Evolutionary conservation across 2,329 filamentous ascomycete species (phyloP).

Genomic region (Arthrocladium fulminans): DNA sequence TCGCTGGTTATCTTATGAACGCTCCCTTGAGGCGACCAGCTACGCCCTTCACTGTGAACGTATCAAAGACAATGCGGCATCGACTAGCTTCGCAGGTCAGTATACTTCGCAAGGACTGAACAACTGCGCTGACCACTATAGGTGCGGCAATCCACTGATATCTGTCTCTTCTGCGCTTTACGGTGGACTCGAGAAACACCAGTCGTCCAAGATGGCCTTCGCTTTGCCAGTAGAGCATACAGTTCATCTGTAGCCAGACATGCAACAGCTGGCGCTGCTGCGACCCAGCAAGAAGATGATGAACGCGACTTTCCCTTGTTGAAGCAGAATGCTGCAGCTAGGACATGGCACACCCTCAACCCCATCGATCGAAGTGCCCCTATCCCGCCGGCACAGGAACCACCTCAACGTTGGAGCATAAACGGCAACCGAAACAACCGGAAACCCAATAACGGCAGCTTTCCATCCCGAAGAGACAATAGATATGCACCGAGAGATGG

Average conservation of each 20-base stretch:
- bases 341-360: conserved; percentile 6
- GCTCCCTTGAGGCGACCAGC: neutral
- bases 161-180: conserved; percentile 32
- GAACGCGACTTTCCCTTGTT: conserved; percentile 6
- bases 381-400: conserved; percentile 9
- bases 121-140: conserved; percentile 12
- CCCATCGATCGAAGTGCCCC: conserved; percentile 19
- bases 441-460: neutral
- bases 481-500: neutral
- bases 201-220: conserved; percentile 16
- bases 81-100: conserved; percentile 6
- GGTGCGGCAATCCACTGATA: conserved; percentile 31
- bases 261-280: conserved; percentile 25
- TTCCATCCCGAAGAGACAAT: neutral
- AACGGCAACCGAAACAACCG: neutral
- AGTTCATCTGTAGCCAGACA: conserved; percentile 24
- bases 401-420: neutral
- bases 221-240: conserved; percentile 28
- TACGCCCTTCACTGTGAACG: neutral
- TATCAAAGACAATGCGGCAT: conserved; percentile 4
- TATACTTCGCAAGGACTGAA: too few species aligned
- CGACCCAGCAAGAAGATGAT: neutral
- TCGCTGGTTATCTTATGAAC: neutral
- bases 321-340: conserved; percentile 7
- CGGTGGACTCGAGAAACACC: conserved; percentile 22